These are phyloP conservation scores for Phytophthora capsici DNA, from an alignment of 352 stramenopile genomes.

Conservation along the genomic window DNA sequence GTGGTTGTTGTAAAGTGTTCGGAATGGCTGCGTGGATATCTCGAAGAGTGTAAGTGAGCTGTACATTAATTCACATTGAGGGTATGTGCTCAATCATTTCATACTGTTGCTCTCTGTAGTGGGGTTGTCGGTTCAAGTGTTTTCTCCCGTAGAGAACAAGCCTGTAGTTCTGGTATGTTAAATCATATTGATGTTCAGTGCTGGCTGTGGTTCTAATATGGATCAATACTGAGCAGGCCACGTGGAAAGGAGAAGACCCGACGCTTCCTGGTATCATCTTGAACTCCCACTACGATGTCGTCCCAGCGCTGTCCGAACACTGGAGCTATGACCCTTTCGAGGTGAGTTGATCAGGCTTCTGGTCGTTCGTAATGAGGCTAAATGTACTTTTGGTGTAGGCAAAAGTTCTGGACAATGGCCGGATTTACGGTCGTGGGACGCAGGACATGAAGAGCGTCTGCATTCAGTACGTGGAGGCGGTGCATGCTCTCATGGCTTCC, in stretches of 20 bases:
- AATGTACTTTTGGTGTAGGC: slow-evolving; percentile 62
- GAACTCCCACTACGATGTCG: slow-evolving; percentile 98
- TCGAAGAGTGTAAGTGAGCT: slow-evolving; percentile 47
- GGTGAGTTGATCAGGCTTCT: slow-evolving; percentile 28
- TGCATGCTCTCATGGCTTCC: slow-evolving; percentile 69
- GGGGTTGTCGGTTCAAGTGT: slow-evolving; percentile 50
- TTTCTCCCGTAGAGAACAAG: slow-evolving; percentile 76
- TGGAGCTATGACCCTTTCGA: slow-evolving; percentile 94
- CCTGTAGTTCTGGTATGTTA: slow-evolving; percentile 89
- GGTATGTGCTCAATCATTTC: not conserved
- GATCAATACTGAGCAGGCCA: slow-evolving; percentile 73
- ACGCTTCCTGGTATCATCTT: slow-evolving; percentile 91
- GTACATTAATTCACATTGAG: not conserved
- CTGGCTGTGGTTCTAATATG: slow-evolving; percentile 18
- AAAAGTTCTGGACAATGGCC: slow-evolving; percentile 87
- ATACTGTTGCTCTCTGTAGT: slow-evolving; percentile 34
- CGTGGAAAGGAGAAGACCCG: slow-evolving; percentile 88
- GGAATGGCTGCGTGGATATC: slow-evolving; percentile 65
- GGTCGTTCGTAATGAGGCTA: not conserved
- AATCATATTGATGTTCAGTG: not conserved
- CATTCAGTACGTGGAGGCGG: slow-evolving; percentile 95
- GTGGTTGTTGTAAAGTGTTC: slow-evolving; percentile 47
- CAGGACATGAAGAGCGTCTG: slow-evolving; percentile 98
- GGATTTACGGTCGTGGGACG: slow-evolving; percentile 93
- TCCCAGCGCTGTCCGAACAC: slow-evolving; percentile 86